These are phyloP conservation scores for Citrus medica DNA, from an alignment of 345 rosid species.

Conservation along the genomic window DNA sequence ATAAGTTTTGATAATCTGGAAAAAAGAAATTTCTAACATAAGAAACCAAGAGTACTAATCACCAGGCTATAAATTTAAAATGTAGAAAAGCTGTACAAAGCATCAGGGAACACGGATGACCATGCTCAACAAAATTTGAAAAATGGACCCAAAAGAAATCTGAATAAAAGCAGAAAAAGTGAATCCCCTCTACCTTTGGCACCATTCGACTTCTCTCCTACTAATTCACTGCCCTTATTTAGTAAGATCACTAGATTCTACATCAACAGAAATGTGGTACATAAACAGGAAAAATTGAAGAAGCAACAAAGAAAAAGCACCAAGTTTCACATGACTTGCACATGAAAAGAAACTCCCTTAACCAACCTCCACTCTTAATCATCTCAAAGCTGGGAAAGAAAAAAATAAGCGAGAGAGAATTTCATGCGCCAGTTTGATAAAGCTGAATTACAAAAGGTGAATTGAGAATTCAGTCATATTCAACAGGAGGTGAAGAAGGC, in stretches of 20 bases:
- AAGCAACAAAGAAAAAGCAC: not conserved
- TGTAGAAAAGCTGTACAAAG: no score
- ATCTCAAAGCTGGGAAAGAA: not conserved
- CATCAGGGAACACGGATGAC: no score
- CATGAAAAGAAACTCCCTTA: not conserved
- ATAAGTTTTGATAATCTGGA: constrained; percentile 26
- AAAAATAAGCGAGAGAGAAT: not conserved
- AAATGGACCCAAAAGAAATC: no score
- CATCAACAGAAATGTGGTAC: not conserved
- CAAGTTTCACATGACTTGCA: not conserved
- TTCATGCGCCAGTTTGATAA: not conserved
- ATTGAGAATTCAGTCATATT: not conserved
- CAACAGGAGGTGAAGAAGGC: not conserved
- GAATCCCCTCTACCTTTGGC: no score
- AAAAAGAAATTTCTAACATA: not conserved
- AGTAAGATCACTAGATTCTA: no score
- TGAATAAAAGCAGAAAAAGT: no score
- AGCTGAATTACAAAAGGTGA: not conserved
- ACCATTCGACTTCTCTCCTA: no score
- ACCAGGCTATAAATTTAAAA: not conserved
- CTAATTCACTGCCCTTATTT: no score
- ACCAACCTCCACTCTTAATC: not conserved
- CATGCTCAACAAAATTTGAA: no score
- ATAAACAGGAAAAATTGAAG: not conserved
- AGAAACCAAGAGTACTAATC: not conserved